phyloP scores from a whole-genome alignment of 257 asterid species.

The Thymus quinquecostatus region DNA sequence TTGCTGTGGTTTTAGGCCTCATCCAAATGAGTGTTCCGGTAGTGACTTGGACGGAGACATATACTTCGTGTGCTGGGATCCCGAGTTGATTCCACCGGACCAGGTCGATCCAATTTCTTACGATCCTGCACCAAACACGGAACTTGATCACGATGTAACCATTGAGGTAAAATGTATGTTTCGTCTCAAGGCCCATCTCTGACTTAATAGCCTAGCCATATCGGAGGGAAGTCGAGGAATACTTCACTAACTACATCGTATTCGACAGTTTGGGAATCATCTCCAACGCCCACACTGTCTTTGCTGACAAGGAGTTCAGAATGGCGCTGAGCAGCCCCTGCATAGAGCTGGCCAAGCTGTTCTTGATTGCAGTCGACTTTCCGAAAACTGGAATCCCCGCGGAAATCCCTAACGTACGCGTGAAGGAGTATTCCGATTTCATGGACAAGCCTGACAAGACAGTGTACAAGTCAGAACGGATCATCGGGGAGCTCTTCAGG shows the following conservation, averaged over 20 bases:
- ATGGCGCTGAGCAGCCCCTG: conserved; percentile 66
- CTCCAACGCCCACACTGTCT: conserved; percentile 71
- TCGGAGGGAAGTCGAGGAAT: conserved; percentile 74
- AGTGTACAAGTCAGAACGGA: conserved; percentile 49
- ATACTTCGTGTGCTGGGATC: conserved; percentile 93
- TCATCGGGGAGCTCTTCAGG: conserved; percentile 81
- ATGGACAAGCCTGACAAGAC: conserved; percentile 84
- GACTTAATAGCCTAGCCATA: background rate
- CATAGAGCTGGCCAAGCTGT: conserved; percentile 59
- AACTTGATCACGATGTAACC: conserved; percentile 68
- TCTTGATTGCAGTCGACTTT: conserved; percentile 85
- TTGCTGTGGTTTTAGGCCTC: conserved; percentile 61
- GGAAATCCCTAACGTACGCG: conserved; percentile 74
- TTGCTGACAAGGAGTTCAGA: conserved; percentile 64
- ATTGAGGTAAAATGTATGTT: conserved; percentile 54
- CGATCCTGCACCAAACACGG: conserved; percentile 60
- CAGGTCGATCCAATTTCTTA: conserved; percentile 69
- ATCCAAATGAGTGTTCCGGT: conserved; percentile 98
- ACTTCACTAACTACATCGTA: conserved; percentile 81
- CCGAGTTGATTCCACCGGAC: conserved; percentile 65
- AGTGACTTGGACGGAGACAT: conserved; percentile 96
- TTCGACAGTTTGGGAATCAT: conserved; percentile 77
- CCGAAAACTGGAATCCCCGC: conserved; percentile 94
- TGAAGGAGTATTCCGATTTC: conserved; percentile 82
- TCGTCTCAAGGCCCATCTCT: background rate